Evolutionary conservation across 805 yeast genomes (phyloP), one percentile per base, ranked within the genome.

Genomic region (Teunomyces barrocoloradensis): DNA sequence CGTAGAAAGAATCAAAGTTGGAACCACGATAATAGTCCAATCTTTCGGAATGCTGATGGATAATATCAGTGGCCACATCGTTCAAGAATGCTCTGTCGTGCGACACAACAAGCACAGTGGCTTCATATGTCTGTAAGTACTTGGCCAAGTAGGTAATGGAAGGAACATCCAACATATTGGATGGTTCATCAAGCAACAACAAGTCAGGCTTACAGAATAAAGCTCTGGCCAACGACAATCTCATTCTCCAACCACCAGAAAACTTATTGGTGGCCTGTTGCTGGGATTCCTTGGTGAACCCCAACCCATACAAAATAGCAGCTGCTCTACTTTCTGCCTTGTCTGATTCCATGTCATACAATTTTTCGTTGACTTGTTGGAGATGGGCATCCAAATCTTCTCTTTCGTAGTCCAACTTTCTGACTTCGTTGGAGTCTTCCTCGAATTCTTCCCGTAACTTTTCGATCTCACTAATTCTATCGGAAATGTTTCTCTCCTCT

Each of bases 241-340:
- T 87, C 99, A 94, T 94, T 80, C 99, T 86, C 99, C 99, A 94
- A 83, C 99, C 99, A 81, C 99, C 99, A 45, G 97, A 90, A 66
- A 94, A 94, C 23, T 90, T 79, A 55, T 89, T 92, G 5, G 98
- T 90, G 28, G 96, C 84, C 53, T 77, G 76, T 41, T 75, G 71
- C 66, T 94, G 99, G 5, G 97, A 80, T 59, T 87, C 96, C 53
- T 81, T 80, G 41, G 96, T 84, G 75, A 94, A 94, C 47, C 99
- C 99, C 52, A 94, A 77, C 64, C 99, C 99, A 53, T 69, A 87
- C 53, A 94, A 74, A 51, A 94, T 92, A 9, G 95, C 83, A 2
- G 98, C 97, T 12, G 99, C 99, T 66, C 95, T 82, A 50, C 96
- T 85, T 71, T 94, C 99, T 5, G 99, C 99, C 66, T 91, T 92